phyloP scores from a whole-genome alignment of 208 protist species.

The Trypanosoma theileri region DNA sequence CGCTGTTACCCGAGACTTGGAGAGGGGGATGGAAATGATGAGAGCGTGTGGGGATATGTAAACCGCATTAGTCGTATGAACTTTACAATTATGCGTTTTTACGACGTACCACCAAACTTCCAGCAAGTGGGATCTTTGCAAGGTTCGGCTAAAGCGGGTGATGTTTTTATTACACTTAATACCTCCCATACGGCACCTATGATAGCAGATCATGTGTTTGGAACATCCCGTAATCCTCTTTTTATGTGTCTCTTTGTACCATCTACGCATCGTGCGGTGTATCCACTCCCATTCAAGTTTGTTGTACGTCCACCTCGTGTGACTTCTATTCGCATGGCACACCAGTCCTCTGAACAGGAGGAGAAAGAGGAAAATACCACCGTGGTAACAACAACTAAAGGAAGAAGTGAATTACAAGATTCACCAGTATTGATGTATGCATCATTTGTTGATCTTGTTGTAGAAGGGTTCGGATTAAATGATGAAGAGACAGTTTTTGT shows the following conservation, averaged over 20 bases:
- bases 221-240: constrained; percentile 31
- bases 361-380: constrained; percentile 6
- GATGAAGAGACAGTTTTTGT: constrained; percentile 48
- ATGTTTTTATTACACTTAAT: constrained; percentile 44
- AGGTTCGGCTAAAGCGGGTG: background rate
- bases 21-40: background rate
- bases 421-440: constrained; percentile 46
- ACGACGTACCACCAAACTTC: constrained; percentile 66
- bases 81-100: constrained; percentile 50
- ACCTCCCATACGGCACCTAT: constrained; percentile 32
- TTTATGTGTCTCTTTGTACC: constrained; percentile 68
- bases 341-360: background rate
- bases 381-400: no score
- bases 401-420: no score
- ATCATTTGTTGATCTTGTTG: constrained; percentile 57
- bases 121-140: background rate
- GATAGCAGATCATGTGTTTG: constrained; percentile 45
- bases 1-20: constrained; percentile 27
- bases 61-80: constrained; percentile 47
- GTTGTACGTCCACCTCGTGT: constrained; percentile 52
- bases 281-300: constrained; percentile 48
- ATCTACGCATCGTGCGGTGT: constrained; percentile 46
- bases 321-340: constrained; percentile 27
- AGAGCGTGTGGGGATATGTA: constrained; percentile 18
- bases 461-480: constrained; percentile 68